Conservation (phyloP, 345 rosid genomes). For the Citrus medica region DNA sequence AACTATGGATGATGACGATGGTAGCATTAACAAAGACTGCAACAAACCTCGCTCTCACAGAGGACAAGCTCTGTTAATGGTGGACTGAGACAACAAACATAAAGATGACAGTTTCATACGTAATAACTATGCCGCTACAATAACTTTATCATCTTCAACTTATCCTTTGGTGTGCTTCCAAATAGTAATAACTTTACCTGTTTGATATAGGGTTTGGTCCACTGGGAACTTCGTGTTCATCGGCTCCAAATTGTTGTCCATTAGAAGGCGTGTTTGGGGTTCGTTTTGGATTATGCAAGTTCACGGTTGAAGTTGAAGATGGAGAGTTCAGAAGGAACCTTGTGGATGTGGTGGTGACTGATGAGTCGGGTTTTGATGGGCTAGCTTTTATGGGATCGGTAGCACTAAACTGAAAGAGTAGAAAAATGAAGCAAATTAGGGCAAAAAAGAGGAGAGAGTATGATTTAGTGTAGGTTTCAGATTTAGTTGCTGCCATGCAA, state of each 20-base stretch:
- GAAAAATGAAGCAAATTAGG: conserved; percentile 32
- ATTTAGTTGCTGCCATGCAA: conserved; percentile 71
- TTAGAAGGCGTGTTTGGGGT: conserved; percentile 14
- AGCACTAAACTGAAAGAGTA: conserved; percentile 19
- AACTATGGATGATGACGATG: conserved; percentile 5
- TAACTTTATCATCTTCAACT: not conserved
- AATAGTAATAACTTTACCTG: conserved; percentile 31
- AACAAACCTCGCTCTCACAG: conserved; percentile 21
- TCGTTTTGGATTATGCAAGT: conserved; percentile 33
- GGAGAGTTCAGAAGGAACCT: conserved; percentile 52
- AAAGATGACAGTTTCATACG: conserved; percentile 18
- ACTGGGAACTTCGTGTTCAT: conserved; percentile 84
- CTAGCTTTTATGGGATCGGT: not conserved
- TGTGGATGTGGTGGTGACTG: conserved; percentile 29
- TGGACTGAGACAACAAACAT: conserved; percentile 9
- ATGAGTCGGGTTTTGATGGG: conserved; percentile 21
- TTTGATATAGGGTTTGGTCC: conserved; percentile 95
- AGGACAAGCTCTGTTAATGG: conserved; percentile 22
- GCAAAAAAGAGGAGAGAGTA: conserved; percentile 32
- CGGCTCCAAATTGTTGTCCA: conserved; percentile 40
- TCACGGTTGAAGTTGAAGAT: conserved; percentile 24
- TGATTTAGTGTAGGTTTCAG: conserved; percentile 36
- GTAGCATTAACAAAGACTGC: conserved; percentile 15
- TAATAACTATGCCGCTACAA: conserved; percentile 1
- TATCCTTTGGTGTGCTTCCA: not conserved